Evolutionary conservation across 2,329 filamentous ascomycete species (phyloP), one percentile per base, ranked within the genome.

Genomic region (Polytolypa hystricis): DNA sequence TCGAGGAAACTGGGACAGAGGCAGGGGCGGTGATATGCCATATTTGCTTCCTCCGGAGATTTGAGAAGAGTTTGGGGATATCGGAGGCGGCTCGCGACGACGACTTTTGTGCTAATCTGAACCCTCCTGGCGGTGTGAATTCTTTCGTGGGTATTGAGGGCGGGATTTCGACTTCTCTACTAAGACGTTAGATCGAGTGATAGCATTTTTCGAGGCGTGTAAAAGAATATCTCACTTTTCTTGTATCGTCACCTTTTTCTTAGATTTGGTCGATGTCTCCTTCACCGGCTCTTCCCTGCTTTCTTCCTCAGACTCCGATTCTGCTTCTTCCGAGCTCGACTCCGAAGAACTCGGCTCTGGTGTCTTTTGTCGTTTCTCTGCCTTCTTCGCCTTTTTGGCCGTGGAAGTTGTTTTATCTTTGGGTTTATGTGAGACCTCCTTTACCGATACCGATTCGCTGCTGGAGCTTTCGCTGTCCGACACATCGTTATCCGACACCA

Each of bases 21-120:
- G 59, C 51, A 2, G 66, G 66, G 1, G 62, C 64, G 12, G 61
- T 62, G 38, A 70, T 64, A 42, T 69, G 64, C 53, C 64, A 64
- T 33, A 70, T 46, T 48, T 68, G 60, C 46, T 69, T 69, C 35
- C 58, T 60, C 33, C 47, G 47, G 33, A 65, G 51, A 33, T 63
- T 50, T 25, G 60, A 57, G 27, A 62, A 52, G 16, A 56, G 37
- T 16, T 59, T 55, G 30, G 54, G 49, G 29, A 53, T 46, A 30
- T 42, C 48, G 3, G 57, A 56, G 30, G 55, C 19, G 9, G 38
- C 55, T 18, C 54, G 50, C 4, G 53, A 45, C 12, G 49, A 37
- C 28, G 54, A 51, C 37, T 54, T 55, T 39, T 57, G 56, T 31
- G 54, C 44, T 25, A 54, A 37, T 36, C 60, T 60, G 50, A 66